These are phyloP conservation scores for Gremmenia infestans DNA, from an alignment of 2,329 filamentous ascomycete genomes.

Conservation along the genomic window DNA sequence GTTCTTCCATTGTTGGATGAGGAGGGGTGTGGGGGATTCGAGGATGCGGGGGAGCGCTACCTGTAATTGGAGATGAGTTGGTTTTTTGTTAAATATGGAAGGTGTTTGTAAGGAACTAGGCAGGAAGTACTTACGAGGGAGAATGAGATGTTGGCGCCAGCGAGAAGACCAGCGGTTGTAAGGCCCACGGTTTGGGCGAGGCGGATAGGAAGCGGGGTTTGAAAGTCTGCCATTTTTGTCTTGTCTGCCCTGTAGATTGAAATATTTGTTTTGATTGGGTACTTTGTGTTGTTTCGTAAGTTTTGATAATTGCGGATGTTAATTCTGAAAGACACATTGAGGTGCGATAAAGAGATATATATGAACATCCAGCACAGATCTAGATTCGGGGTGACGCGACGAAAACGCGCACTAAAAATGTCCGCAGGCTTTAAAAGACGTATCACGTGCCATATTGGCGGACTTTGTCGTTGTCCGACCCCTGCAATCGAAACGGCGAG, in stretches of 20 bases:
- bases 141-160: conserved; percentile 33
- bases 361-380: no score
- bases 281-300: no score
- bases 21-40: conserved; percentile 48
- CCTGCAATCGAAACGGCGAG: neutral
- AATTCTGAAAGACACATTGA: no score
- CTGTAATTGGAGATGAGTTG: neutral
- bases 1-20: conserved; percentile 50
- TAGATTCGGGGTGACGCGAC: neutral
- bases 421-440: neutral
- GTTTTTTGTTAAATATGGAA: neutral
- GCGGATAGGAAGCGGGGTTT: conserved; percentile 33
- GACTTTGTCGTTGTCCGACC: neutral
- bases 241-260: no score
- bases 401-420: neutral
- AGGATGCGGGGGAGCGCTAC: conserved; percentile 44
- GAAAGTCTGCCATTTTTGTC: neutral
- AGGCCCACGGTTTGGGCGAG: conserved; percentile 46
- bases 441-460: neutral
- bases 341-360: no score
- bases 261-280: neutral
- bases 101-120: neutral
- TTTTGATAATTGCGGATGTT: no score
- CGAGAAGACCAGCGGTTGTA: conserved; percentile 42
- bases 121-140: neutral